phyloP scores from a whole-genome alignment of 352 stramenopile genomes.

The Pythium pyrilobum region DNA sequence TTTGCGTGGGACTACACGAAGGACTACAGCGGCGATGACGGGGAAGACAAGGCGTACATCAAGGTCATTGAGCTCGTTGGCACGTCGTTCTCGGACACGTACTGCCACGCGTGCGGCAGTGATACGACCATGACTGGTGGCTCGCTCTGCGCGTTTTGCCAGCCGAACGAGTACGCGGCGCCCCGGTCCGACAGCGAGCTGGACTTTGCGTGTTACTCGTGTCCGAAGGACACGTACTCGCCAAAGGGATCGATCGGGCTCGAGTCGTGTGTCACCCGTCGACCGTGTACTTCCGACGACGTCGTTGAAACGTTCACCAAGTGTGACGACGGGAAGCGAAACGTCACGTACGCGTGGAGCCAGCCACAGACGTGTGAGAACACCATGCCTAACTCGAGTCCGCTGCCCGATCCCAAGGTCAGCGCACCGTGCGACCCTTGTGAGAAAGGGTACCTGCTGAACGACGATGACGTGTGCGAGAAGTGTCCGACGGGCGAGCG shows the following conservation, averaged over 20 bases:
- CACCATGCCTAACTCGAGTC: conserved; percentile 34
- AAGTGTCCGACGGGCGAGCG: conserved; percentile 22
- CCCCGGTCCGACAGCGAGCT: conserved; percentile 65
- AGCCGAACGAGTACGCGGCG: conserved; percentile 70
- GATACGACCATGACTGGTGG: conserved; percentile 74
- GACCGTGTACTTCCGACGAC: conserved; percentile 57
- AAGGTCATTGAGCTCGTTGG: conserved; percentile 81
- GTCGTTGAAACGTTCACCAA: conserved; percentile 52
- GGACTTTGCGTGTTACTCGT: conserved; percentile 72
- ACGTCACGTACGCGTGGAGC: conserved; percentile 63
- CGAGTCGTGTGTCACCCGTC: conserved; percentile 55
- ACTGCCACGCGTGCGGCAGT: conserved; percentile 67
- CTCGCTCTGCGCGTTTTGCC: conserved; percentile 74
- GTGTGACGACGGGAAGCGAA: conserved; percentile 46
- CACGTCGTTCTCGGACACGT: conserved; percentile 68
- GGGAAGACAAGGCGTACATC: conserved; percentile 60
- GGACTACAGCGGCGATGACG: conserved; percentile 63
- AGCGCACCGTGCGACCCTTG: conserved; percentile 47
- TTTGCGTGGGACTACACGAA: conserved; percentile 83
- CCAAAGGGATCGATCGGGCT: conserved; percentile 71
- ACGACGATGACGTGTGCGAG: conserved; percentile 25
- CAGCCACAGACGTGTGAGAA: conserved; percentile 58
- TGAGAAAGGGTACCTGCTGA: conserved; percentile 38
- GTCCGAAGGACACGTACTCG: conserved; percentile 50
- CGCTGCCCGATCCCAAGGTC: conserved; percentile 31